Percentiles rank a stretch among this genome's conserved stretches.
These are phyloP conservation scores for Triglochin maritima DNA, from an alignment of 106 monocot genomes.

Conservation along the genomic window DNA sequence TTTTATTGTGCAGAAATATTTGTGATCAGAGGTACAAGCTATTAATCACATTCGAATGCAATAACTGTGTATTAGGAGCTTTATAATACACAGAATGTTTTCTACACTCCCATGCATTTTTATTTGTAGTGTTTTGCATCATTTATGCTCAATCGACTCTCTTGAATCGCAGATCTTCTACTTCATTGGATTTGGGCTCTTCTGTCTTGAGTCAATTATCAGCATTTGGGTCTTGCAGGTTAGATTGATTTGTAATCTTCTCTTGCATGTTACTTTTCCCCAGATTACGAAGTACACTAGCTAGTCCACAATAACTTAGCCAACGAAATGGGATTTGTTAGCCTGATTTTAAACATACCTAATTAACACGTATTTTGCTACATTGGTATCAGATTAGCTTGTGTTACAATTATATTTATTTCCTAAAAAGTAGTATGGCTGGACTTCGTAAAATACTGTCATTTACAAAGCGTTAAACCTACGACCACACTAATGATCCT, in stretches of 20 bases:
- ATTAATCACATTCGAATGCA: neutral
- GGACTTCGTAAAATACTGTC: no score
- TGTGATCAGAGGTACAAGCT: no score
- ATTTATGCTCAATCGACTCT: neutral
- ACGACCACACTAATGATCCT: no score
- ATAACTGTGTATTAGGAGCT: neutral
- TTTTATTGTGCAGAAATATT: no score
- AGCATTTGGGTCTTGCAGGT: constrained; percentile 86
- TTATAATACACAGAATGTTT: neutral
- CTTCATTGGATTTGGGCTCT: constrained; percentile 78
- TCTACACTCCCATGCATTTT: neutral
- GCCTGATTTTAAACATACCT: no score
- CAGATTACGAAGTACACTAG: neutral
- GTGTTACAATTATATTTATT: no score
- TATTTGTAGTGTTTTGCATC: neutral
- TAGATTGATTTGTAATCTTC: constrained; percentile 1
- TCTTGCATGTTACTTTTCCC: neutral
- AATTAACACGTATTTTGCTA: no score
- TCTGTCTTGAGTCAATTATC: constrained; percentile 64
- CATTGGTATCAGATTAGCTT: no score
- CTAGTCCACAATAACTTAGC: neutral
- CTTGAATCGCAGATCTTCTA: constrained; percentile 54
- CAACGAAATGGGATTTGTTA: no score
- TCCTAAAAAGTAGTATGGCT: no score
- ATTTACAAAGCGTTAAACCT: no score